These are phyloP conservation scores for Quercus aquifolioides DNA, from an alignment of 306 rosid genomes.

Conservation along the genomic window DNA sequence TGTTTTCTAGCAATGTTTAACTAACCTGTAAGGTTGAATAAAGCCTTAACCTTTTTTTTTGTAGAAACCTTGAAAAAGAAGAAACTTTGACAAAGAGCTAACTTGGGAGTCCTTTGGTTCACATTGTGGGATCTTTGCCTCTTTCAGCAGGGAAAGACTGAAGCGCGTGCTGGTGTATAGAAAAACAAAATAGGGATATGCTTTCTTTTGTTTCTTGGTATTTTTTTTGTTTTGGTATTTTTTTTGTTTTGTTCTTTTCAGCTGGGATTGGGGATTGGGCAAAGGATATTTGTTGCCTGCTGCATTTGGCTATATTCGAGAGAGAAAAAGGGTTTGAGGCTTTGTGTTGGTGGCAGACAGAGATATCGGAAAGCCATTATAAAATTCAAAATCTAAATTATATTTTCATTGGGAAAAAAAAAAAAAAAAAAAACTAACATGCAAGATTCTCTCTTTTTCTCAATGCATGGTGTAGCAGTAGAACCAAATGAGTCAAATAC, in stretches of 20 bases:
- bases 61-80: background rate
- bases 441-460: too few species aligned
- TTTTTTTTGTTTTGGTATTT: too few species aligned
- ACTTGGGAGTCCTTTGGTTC: constrained; percentile 24
- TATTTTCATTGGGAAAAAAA: background rate
- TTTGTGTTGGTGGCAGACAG: constrained; percentile 58
- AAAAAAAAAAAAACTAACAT: too few species aligned
- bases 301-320: constrained; percentile 18
- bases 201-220: constrained; percentile 28
- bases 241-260: constrained; percentile 42
- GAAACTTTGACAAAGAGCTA: constrained; percentile 36
- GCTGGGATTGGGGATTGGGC: constrained; percentile 24
- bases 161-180: constrained; percentile 34
- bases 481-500: too few species aligned
- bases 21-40: constrained; percentile 29
- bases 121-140: constrained; percentile 48
- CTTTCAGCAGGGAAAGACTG: constrained; percentile 33
- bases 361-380: constrained; percentile 42
- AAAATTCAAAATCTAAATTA: background rate
- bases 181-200: constrained; percentile 17
- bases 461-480: too few species aligned
- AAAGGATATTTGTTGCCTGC: constrained; percentile 30
- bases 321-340: constrained; percentile 9
- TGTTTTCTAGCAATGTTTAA: too few species aligned
- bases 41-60: constrained; percentile 14